Percentiles rank a stretch among this genome's conserved stretches.
These are phyloP conservation scores for Cerioporus squamosus DNA, from an alignment of 1,284 basidiomycete species.

Conservation along the genomic window DNA sequence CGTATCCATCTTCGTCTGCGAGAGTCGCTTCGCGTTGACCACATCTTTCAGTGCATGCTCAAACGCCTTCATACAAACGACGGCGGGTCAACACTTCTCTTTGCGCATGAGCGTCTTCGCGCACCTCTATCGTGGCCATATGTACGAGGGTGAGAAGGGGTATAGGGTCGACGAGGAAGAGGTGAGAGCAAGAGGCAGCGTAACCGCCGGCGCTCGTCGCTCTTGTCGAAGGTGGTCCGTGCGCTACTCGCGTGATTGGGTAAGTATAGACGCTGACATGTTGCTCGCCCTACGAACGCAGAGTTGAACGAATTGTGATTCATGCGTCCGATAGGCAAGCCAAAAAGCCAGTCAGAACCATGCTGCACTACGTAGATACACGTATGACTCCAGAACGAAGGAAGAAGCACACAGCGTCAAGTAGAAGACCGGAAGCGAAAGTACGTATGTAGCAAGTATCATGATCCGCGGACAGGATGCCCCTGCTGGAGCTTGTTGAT, in stretches of 20 bases:
- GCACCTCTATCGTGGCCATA: no score
- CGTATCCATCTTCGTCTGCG: slow-evolving; percentile 79
- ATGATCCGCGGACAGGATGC: slow-evolving; percentile 45
- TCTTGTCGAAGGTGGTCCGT: slow-evolving; percentile 27
- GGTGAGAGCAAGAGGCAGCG: background rate
- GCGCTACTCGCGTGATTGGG: slow-evolving; percentile 11
- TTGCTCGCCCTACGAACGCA: no score
- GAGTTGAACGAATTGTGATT: no score
- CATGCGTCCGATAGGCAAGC: no score
- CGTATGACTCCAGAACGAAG: background rate
- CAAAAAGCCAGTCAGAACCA: no score
- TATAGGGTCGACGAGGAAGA: background rate
- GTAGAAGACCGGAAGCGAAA: background rate
- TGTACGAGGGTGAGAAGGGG: no score
- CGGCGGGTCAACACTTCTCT: no score
- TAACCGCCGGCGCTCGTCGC: slow-evolving; percentile 1
- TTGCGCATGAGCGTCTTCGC: background rate
- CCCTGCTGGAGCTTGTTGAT: slow-evolving; percentile 72
- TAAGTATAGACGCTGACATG: no score
- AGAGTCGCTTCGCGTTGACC: slow-evolving; percentile 80
- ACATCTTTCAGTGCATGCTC: slow-evolving; percentile 79
- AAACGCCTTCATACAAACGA: slow-evolving; percentile 60
- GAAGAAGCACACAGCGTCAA: background rate
- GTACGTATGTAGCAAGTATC: background rate
- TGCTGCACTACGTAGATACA: no score